Evolutionary conservation across 495 filamentous ascomycete species (phyloP).

Genomic region (Xylaria sp.): DNA sequence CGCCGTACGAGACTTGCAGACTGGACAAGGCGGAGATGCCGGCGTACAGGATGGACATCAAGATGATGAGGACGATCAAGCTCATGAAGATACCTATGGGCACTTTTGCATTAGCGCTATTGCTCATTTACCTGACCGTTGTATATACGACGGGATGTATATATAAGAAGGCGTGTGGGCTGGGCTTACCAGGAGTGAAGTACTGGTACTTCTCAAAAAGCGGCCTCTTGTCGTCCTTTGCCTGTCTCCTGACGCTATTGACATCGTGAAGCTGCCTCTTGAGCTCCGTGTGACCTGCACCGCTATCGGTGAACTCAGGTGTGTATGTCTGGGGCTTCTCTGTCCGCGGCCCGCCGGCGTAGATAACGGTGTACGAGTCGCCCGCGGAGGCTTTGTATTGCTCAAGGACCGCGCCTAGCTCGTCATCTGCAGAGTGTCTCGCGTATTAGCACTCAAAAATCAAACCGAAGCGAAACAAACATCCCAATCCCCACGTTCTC

Average conservation of each 20-base stretch:
- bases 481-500: not conserved
- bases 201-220: constrained; percentile 94
- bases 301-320: constrained; percentile 50
- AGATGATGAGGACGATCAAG: constrained; percentile 64
- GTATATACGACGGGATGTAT: not conserved
- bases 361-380: constrained; percentile 57
- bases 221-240: constrained; percentile 40
- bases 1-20: constrained; percentile 86
- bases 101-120: not conserved
- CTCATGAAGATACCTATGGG: constrained; percentile 81
- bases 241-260: constrained; percentile 27
- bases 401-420: constrained; percentile 47
- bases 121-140: not conserved
- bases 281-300: constrained; percentile 55
- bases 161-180: not conserved
- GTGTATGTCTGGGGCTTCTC: constrained; percentile 53
- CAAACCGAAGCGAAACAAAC: not conserved
- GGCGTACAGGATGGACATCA: constrained; percentile 77
- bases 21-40: constrained; percentile 78
- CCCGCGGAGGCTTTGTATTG: constrained; percentile 34
- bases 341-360: constrained; percentile 38
- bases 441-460: constrained; percentile 24
- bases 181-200: constrained; percentile 68
- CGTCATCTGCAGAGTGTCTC: constrained; percentile 41
- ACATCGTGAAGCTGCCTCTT: constrained; percentile 47